Percentiles rank a stretch among this genome's conserved stretches.
Conservation (phyloP, 2,329 filamentous ascomycete genomes). For the Herpotrichia juniperi region DNA sequence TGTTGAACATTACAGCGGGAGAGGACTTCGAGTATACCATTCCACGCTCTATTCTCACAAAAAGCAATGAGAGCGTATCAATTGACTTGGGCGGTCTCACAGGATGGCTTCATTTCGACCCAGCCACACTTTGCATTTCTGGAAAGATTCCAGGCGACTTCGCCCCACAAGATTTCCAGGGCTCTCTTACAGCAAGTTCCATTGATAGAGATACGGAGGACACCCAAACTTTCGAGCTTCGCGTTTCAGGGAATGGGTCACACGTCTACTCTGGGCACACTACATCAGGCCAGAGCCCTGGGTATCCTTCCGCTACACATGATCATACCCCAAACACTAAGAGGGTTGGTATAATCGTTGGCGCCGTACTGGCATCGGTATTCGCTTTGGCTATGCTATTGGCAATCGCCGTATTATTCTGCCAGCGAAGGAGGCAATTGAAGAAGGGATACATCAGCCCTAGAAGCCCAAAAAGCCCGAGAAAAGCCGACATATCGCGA, state of each 20-base stretch:
- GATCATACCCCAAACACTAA: slow-evolving; percentile 10
- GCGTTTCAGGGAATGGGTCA: slow-evolving; percentile 24
- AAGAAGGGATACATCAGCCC: slow-evolving; percentile 27
- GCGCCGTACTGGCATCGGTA: slow-evolving; percentile 41
- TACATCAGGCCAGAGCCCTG: slow-evolving; percentile 12
- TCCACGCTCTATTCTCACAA: slow-evolving; percentile 49
- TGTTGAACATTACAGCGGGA: slow-evolving; percentile 57
- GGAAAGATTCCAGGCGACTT: slow-evolving; percentile 56
- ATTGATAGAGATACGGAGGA: slow-evolving; percentile 38
- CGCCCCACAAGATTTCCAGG: slow-evolving; percentile 46
- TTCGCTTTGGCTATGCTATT: slow-evolving; percentile 34
- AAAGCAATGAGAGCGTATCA: slow-evolving; percentile 48
- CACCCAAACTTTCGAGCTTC: slow-evolving; percentile 53
- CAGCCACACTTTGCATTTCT: slow-evolving; percentile 50
- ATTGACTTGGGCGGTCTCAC: slow-evolving; percentile 52
- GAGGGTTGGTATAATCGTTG: slow-evolving; percentile 28
- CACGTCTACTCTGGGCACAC: slow-evolving; percentile 4
- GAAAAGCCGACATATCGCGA: slow-evolving; percentile 48
- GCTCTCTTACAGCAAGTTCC: slow-evolving; percentile 52
- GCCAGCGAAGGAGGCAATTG: slow-evolving; percentile 26
- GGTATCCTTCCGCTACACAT: slow-evolving; percentile 6
- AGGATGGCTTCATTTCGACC: slow-evolving; percentile 58
- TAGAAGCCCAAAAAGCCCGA: slow-evolving; percentile 27
- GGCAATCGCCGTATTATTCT: slow-evolving; percentile 22
- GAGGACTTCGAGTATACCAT: slow-evolving; percentile 56